phyloP scores from a whole-genome alignment of 768 basidiomycete species.

The Rhizopogon roseolus region DNA sequence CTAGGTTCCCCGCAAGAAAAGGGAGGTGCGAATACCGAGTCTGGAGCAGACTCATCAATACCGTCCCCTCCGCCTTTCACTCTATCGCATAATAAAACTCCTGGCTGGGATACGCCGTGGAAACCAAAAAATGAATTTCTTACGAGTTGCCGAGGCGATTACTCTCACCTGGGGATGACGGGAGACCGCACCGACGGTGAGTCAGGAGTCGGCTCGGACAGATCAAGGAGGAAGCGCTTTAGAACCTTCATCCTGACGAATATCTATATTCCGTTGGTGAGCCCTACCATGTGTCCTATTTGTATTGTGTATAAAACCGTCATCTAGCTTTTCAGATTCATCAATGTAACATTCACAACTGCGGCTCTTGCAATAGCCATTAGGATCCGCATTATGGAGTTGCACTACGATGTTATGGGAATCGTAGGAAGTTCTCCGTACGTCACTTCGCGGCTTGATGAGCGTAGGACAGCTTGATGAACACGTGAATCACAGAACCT shows the following conservation, averaged over 20 bases:
- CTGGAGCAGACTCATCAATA: slow-evolving; percentile 16
- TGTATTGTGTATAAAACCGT: slow-evolving; percentile 6
- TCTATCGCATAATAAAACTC: slow-evolving; percentile 48
- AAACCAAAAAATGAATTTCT: slow-evolving; percentile 9
- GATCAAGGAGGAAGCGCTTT: slow-evolving; percentile 41
- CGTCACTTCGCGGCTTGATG: slow-evolving; percentile 18
- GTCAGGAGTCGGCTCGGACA: slow-evolving; percentile 25
- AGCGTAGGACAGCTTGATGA: neutral
- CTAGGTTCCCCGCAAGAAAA: neutral
- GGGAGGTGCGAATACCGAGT: neutral
- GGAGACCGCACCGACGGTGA: slow-evolving; percentile 19
- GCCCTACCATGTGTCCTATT: slow-evolving; percentile 13
- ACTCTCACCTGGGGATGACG: slow-evolving; percentile 6
- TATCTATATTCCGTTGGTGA: slow-evolving; percentile 73
- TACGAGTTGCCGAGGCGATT: slow-evolving; percentile 10
- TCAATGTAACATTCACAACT: slow-evolving; percentile 80
- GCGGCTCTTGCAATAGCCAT: slow-evolving; percentile 78
- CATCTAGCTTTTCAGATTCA: slow-evolving; percentile 72
- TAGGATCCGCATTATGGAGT: slow-evolving; percentile 61
- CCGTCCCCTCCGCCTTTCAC: slow-evolving; percentile 38
- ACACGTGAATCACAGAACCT: slow-evolving; percentile 40
- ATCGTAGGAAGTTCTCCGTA: slow-evolving; percentile 81
- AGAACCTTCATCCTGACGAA: slow-evolving; percentile 70
- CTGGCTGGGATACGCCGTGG: slow-evolving; percentile 71
- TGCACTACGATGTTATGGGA: slow-evolving; percentile 48